Evolutionary conservation across 2,329 filamentous ascomycete genomes (phyloP).

Genomic region (Herpotrichia juniperi): DNA sequence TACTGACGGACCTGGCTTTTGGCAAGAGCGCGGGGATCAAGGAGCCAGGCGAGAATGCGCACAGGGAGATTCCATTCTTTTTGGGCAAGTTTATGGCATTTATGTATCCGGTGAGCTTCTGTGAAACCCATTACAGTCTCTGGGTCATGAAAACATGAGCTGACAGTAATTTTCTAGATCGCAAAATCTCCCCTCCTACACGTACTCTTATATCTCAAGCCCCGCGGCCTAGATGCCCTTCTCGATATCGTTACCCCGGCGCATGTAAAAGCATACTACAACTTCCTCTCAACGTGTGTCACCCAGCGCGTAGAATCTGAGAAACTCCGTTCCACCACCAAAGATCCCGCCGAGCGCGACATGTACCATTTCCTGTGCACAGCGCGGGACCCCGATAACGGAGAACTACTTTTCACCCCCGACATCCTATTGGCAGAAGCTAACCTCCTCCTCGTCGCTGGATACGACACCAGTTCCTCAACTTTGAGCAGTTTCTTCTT

Average conservation of each 20-base stretch:
- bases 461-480: slow-evolving; percentile 38
- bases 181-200: not conserved
- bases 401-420: slow-evolving; percentile 32
- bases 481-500: slow-evolving; percentile 32
- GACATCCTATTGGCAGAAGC: slow-evolving; percentile 51
- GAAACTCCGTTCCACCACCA: not conserved
- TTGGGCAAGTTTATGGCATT: not conserved
- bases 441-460: slow-evolving; percentile 49
- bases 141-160: not conserved
- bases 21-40: slow-evolving; percentile 42
- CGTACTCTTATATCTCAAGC: not conserved
- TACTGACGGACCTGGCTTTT: slow-evolving; percentile 50
- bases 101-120: not conserved
- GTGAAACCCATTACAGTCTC: too few species aligned
- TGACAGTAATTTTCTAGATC: not conserved
- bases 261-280: not conserved
- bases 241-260: not conserved
- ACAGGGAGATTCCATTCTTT: not conserved
- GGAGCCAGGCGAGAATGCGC: slow-evolving; percentile 16
- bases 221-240: not conserved
- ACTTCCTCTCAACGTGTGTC: not conserved
- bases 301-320: not conserved
- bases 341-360: slow-evolving; percentile 28
- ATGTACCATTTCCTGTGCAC: slow-evolving; percentile 48
- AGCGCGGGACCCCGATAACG: slow-evolving; percentile 46